Evolutionary conservation across 139 green algal species (phyloP), one percentile per base, ranked within the genome.

Genomic region (Mesotaenium endlicherianum): DNA sequence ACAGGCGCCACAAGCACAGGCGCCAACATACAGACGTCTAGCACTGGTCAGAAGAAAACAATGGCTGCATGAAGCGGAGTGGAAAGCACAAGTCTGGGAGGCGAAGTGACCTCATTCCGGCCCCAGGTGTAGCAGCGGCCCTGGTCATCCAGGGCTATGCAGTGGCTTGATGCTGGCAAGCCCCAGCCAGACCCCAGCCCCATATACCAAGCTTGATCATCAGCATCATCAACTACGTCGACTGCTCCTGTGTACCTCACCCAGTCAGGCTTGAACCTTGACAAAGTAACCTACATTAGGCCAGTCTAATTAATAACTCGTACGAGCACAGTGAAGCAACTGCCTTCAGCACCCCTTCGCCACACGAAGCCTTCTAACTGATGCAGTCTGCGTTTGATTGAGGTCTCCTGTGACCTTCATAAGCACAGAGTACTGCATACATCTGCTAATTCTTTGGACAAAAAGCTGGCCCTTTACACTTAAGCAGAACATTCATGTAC

Each of bases 81-180:
- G 14, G 26, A 8, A 70, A n/a, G 8, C 58, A 70, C 40, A 26
- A 17, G 26, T 55, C 42, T 0, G 14, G 26, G 5, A 26, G 26
- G 69, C 5, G n/a, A 34, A 16, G 45, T 47, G 53, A 86, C 80
- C 80, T 88, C 82, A 72, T 98, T 98, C 17, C 93, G 84, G 31
- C 95, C 95, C 95, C 95, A 98, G 5, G 92, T 93, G 86, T 92
- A 98, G 50, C 92, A 91, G 0, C 71, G 74, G 39, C 95, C 95
- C 0, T 92, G 89, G 0, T 84, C 67, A 31, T 78, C 79, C 17
- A 89, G 49, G 34, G 87, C 83, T 20, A 98, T 88, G 81, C 88
- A 93, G 85, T 97, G 94, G n/a, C 83, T 91, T 20, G 95, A 93
- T n/a, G 92, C 80, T 85, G 79, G 20, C 20, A 20, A 64, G 50